phyloP scores from a whole-genome alignment of 129 eudicot genomes.

The Centella asiatica region DNA sequence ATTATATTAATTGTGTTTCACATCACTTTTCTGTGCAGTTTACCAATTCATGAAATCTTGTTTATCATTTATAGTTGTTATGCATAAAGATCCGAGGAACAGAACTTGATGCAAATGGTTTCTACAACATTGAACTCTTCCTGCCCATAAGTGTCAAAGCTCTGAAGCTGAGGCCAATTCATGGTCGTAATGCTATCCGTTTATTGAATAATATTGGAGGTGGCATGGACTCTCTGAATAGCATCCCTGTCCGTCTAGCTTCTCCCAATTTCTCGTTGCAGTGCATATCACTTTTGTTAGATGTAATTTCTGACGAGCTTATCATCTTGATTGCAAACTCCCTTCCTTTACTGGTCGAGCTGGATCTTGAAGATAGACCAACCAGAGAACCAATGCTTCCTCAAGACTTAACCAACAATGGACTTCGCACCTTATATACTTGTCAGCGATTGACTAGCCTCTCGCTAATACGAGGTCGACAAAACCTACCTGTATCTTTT shows the following conservation, averaged over 20 bases:
- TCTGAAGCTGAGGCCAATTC: slow-evolving; percentile 42
- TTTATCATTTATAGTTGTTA: slow-evolving; percentile 32
- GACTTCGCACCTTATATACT: slow-evolving; percentile 33
- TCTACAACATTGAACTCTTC: slow-evolving; percentile 16
- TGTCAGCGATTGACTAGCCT: slow-evolving; percentile 41
- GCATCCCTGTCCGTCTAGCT: neutral
- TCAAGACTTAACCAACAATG: slow-evolving; percentile 40
- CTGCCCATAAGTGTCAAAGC: slow-evolving; percentile 42
- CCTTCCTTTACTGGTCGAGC: slow-evolving; percentile 48
- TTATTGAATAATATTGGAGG: slow-evolving; percentile 12
- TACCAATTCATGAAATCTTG: neutral
- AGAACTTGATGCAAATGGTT: slow-evolving; percentile 15
- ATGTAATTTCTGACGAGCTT: slow-evolving; percentile 42
- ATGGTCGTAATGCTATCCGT: slow-evolving; percentile 18
- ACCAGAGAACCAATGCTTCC: slow-evolving; percentile 23
- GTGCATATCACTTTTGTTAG: slow-evolving; percentile 42
- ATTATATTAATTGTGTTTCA: neutral
- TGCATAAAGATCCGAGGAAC: slow-evolving; percentile 43
- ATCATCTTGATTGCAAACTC: slow-evolving; percentile 23
- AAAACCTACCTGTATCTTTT: slow-evolving; percentile 20
- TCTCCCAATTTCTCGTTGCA: slow-evolving; percentile 23
- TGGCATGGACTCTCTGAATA: neutral
- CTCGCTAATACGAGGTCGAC: slow-evolving; percentile 45
- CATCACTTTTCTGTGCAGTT: neutral
- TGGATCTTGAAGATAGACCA: slow-evolving; percentile 67